Percentiles rank a stretch among this genome's conserved stretches.
Evolutionary conservation across 352 stramenopile species (phyloP).

Genomic region (Pythium insidiosum): DNA sequence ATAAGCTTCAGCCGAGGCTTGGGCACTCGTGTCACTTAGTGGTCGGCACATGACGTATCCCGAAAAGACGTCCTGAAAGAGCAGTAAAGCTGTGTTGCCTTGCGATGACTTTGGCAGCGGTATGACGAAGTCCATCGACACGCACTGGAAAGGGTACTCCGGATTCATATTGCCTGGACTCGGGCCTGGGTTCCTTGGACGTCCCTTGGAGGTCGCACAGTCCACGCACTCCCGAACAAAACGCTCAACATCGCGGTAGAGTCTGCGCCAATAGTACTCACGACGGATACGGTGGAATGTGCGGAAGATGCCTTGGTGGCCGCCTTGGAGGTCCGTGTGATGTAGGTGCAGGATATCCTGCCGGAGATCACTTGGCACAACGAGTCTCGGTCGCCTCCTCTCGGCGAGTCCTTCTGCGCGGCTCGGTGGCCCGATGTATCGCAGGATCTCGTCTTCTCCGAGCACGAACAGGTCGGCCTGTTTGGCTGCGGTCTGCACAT

Average conservation of each 20-base stretch:
- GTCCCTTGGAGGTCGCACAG: constrained; percentile 6
- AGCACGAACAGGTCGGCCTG: constrained; percentile 6
- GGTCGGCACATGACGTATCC: constrained; percentile 12
- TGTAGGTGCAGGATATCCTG: constrained; percentile 5
- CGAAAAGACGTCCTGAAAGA: constrained; percentile 12
- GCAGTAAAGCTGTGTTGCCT: constrained; percentile 9
- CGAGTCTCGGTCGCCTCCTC: not conserved
- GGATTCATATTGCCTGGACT: constrained; percentile 10
- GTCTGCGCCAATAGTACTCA: constrained; percentile 14
- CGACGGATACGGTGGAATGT: constrained; percentile 8
- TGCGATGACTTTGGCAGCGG: constrained; percentile 6
- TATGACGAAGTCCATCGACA: constrained; percentile 18
- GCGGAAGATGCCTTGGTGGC: constrained; percentile 7
- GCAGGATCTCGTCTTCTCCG: constrained; percentile 1
- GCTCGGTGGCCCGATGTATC: not conserved
- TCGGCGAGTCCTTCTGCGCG: not conserved
- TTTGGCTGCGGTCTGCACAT: constrained; percentile 1
- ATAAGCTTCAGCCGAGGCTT: constrained; percentile 11
- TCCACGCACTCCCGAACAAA: constrained; percentile 7
- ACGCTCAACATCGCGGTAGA: constrained; percentile 8
- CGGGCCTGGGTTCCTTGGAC: not conserved
- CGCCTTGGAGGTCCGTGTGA: constrained; percentile 5
- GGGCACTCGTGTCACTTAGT: constrained; percentile 5
- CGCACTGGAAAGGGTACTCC: constrained; percentile 5
- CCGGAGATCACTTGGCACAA: constrained; percentile 1